Conservation (phyloP, 805 yeast species). For the Yarrowia phangngaensis region DNA sequence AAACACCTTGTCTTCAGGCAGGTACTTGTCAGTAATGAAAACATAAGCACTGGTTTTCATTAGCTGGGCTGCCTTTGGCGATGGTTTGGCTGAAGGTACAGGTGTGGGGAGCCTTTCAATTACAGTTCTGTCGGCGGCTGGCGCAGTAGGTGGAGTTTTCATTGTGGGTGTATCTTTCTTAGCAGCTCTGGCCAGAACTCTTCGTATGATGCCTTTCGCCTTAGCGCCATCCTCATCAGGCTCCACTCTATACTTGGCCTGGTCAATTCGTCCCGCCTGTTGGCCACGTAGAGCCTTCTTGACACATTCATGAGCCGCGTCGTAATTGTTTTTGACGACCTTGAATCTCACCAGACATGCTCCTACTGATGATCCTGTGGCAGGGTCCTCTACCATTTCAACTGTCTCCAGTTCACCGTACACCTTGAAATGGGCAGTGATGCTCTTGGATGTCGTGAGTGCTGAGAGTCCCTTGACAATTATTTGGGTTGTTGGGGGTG, state of each 20-base stretch:
- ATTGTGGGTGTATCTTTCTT: slow-evolving; percentile 10
- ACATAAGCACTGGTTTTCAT: slow-evolving; percentile 33
- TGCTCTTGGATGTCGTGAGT: slow-evolving; percentile 30
- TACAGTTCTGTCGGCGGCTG: slow-evolving; percentile 18
- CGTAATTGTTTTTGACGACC: slow-evolving; percentile 52
- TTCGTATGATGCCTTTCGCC: slow-evolving; percentile 27
- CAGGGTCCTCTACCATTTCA: slow-evolving; percentile 61
- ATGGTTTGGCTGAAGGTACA: slow-evolving; percentile 16
- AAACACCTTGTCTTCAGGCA: slow-evolving; percentile 42
- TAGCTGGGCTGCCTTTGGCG: slow-evolving; percentile 25
- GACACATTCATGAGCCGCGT: slow-evolving; percentile 48
- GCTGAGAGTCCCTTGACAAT: slow-evolving; percentile 63
- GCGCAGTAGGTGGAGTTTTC: slow-evolving; percentile 8
- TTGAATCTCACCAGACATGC: slow-evolving; percentile 60
- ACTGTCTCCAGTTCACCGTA: slow-evolving; percentile 63
- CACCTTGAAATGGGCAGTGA: slow-evolving; percentile 43
- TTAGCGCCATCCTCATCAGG: slow-evolving; percentile 39
- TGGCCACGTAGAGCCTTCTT: slow-evolving; percentile 44
- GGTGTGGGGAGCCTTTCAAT: slow-evolving; percentile 15
- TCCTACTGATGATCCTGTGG: slow-evolving; percentile 75
- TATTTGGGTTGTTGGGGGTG: slow-evolving; percentile 65
- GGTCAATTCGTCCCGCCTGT: slow-evolving; percentile 48
- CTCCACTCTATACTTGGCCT: slow-evolving; percentile 45
- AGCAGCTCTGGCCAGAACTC: slow-evolving; percentile 23
- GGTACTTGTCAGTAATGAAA: slow-evolving; percentile 32